Base-by-base conservation (phyloP, 1,284 basidiomycete genomes). In the Thecaphora frezii region DNA sequence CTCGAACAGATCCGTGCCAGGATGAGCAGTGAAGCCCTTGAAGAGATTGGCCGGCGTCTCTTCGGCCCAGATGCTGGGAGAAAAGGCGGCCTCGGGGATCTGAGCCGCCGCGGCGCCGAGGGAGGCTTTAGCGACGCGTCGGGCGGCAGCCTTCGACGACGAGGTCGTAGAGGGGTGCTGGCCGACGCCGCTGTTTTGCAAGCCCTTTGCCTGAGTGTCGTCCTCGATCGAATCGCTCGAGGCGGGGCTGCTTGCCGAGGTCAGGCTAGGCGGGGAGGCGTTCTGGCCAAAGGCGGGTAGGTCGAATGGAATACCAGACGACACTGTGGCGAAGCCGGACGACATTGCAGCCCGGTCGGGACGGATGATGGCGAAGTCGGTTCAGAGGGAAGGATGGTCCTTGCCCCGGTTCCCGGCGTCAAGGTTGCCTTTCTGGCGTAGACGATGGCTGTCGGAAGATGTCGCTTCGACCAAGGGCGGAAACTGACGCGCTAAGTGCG, bases 211-310 rank as follows among this genome's bases (percentile, higher is more conserved):
- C 40, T 44, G 43, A 5, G 3, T 54, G 40, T 63, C 60, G 48
- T 67, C 65, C 40, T 57, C 65, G 2, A 51, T 60, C 1, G 65
- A 67, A 42, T 64, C 65, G 51, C 57, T 63, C 1, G 65, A 67
- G 21, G 60, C 54, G 10, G 65, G 65, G 28, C 60, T 63, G 49
- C 57, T 60, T 25, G 60, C 49, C 33, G 40, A 51, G 19, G 65
- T 67, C 33, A 67, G 54, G 36, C 54, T 54, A 4, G 65, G 65
- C 33, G 60, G 65, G 22, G 65, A 63, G 12, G 49, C 54, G 38
- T 57, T 60, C 4, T 47, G 56, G 33, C 51, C 22, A 7, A 45
- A 44, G 24, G 37, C n/a, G 5, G 37, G 23, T 5, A 22, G n/a
- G 38, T 30, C 49, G 42, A 46, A 64, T 23, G 30, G 18, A 22